phyloP scores from a whole-genome alignment of 2,329 filamentous ascomycete genomes.

The Herpotrichia juniperi region DNA sequence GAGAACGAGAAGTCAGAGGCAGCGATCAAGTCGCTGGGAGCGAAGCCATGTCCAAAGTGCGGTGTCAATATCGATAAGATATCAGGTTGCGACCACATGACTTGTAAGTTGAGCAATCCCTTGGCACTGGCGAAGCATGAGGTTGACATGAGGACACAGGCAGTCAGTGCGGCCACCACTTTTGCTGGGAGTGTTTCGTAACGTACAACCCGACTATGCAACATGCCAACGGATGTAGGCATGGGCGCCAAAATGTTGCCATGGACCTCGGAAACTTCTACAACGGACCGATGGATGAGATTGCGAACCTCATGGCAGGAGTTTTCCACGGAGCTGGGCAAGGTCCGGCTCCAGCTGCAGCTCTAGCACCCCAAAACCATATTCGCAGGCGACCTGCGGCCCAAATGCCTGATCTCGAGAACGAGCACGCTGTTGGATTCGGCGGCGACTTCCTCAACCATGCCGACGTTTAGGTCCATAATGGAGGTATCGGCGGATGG shows the following conservation, averaged over 20 bases:
- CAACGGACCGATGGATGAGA: background rate
- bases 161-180: slow-evolving; percentile 21
- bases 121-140: background rate
- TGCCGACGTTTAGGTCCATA: background rate
- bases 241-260: slow-evolving; percentile 16
- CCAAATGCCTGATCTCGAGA: no score
- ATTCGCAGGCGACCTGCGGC: no score
- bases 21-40: slow-evolving; percentile 26
- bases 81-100: slow-evolving; percentile 33
- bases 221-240: slow-evolving; percentile 16
- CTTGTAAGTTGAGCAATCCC: slow-evolving; percentile 20
- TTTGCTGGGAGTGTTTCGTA: slow-evolving; percentile 29
- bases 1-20: slow-evolving; percentile 22
- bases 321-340: background rate
- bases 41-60: slow-evolving; percentile 33
- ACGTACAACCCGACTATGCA: slow-evolving; percentile 1
- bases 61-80: slow-evolving; percentile 32
- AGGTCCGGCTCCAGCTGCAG: no score
- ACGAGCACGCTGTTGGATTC: background rate
- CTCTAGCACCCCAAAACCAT: no score
- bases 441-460: background rate
- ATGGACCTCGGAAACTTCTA: slow-evolving; percentile 16
- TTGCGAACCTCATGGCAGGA: background rate
- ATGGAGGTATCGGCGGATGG: background rate
- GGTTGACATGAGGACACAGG: slow-evolving; percentile 7